Percentiles rank a stretch among this genome's conserved stretches.
Evolutionary conservation across 306 rosid genomes (phyloP).

Genomic region (Corylus avellana): DNA sequence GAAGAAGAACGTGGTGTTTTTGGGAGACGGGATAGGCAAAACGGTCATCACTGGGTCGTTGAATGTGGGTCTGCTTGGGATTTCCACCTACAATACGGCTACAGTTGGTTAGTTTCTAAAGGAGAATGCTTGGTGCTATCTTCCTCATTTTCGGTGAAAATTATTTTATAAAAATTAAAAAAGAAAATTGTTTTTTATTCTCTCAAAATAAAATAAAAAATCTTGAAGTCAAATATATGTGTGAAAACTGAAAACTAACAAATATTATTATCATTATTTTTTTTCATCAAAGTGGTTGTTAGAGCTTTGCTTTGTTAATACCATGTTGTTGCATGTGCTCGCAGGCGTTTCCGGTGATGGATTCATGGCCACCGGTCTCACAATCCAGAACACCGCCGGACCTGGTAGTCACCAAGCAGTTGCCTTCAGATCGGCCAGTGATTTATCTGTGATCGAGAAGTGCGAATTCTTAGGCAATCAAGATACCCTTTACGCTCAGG

Average conservation of each 20-base stretch:
- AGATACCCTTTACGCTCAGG: conserved; percentile 84
- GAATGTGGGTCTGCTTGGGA: conserved; percentile 56
- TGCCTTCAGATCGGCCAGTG: conserved; percentile 83
- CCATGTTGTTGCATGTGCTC: too few species aligned
- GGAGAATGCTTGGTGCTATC: too few species aligned
- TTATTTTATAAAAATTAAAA: too few species aligned
- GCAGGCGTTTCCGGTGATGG: conserved; percentile 87
- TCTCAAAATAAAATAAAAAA: too few species aligned
- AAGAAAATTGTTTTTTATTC: too few species aligned
- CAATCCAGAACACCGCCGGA: conserved; percentile 80
- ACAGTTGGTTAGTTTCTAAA: conserved; percentile 59
- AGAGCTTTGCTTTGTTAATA: too few species aligned
- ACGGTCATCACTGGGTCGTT: conserved; percentile 70
- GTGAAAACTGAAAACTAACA: too few species aligned
- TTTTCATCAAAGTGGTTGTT: too few species aligned
- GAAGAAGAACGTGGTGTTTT: conserved; percentile 74
- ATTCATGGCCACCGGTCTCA: conserved; percentile 80
- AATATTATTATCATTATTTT: too few species aligned
- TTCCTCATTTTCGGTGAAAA: too few species aligned
- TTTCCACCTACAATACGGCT: conserved; percentile 66
- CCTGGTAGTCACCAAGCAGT: conserved; percentile 89
- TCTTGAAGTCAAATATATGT: too few species aligned
- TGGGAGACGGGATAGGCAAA: conserved; percentile 78
- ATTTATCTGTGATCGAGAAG: conserved; percentile 56
- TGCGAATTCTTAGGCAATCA: conserved; percentile 84